Base-by-base conservation (phyloP, 2,329 filamentous ascomycete species). In the Ascochyta fabae region DNA sequence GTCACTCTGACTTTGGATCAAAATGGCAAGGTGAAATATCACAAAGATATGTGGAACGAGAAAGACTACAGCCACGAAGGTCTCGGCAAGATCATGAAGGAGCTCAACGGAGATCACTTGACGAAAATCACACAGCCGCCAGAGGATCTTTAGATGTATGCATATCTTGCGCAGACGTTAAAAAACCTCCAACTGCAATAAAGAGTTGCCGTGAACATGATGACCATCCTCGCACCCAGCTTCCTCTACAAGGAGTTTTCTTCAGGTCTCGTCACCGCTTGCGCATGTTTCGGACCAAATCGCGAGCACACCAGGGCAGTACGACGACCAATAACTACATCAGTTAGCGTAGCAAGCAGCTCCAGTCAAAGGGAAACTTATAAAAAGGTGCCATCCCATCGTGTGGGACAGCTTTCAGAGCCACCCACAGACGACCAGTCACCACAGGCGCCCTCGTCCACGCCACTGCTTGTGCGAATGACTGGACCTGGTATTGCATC, bases 31-130 rank as follows among this genome's bases (percentile, higher is more conserved):
- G 79, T 85, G 41, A 84, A 83, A 67, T 85, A 85, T 53, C 83
- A 86, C 68, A 86, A 62, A 45, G 83, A 86, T 56, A 83, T 85
- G 73, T 83, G 82, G 16, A 85, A 85, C 45, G 81, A 85, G 45
- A 83, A 85, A 67, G 83, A 86, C 56, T 86, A 85, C 58, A 80
- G 75, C 9, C 83, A 85, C 53, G 79, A 84, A 53, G 83, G 83
- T 0, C 29, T 84, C 1, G 82, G 82, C 3, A 81, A 78, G 64
- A 52, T 79, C 15, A 73, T 82, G 63, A 83, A 83, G 71, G 79
- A 75, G 51, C 51, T 83, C 55, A 83, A 83, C 67, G 80, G 81
- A 8, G 76, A 80, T 56, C 66, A 80, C 62, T 69, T 80, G 64
- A 79, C 78, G 0, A 77, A 75, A 56, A 75, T 78, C 34, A 79